phyloP scores from a whole-genome alignment of 1,284 basidiomycete species.

The Cutaneotrichosporon cutaneum region DNA sequence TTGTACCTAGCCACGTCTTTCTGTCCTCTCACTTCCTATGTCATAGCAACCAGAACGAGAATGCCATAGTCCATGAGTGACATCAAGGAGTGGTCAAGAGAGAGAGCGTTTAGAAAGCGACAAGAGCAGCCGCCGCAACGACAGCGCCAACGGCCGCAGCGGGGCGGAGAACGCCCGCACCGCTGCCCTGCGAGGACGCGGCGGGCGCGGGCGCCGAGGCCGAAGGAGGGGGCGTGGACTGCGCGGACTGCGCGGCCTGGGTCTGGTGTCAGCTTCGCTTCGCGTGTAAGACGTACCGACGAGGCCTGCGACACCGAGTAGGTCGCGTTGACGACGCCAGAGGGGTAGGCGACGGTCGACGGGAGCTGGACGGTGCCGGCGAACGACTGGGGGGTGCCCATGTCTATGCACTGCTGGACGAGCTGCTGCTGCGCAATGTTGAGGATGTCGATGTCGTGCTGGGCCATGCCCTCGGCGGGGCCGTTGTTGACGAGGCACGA shows the following conservation, averaged over 20 bases:
- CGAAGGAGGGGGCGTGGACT: background rate
- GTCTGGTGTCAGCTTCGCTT: background rate
- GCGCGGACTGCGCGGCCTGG: background rate
- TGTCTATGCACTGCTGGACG: slow-evolving; percentile 16
- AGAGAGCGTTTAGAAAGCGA: background rate
- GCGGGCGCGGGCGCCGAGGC: background rate
- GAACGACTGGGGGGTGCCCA: slow-evolving; percentile 7
- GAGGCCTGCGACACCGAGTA: background rate
- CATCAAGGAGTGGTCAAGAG: background rate
- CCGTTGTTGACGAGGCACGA: slow-evolving; percentile 12
- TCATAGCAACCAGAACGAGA: too few species aligned
- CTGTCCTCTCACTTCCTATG: too few species aligned
- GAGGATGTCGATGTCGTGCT: slow-evolving; percentile 19
- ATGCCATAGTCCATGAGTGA: background rate
- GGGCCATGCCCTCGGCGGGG: background rate
- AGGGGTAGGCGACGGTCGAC: slow-evolving; percentile 14
- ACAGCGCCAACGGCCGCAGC: slow-evolving; percentile 1
- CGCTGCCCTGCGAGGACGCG: background rate
- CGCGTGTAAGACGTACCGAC: background rate
- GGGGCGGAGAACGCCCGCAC: background rate
- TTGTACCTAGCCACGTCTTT: background rate
- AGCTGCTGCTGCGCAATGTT: slow-evolving; percentile 22
- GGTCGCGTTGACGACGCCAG: slow-evolving; percentile 14
- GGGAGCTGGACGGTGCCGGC: slow-evolving; percentile 12
- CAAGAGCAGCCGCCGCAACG: background rate